These are phyloP conservation scores for Kazachstania bromeliacearum DNA, from an alignment of 805 yeast species.

Conservation along the genomic window DNA sequence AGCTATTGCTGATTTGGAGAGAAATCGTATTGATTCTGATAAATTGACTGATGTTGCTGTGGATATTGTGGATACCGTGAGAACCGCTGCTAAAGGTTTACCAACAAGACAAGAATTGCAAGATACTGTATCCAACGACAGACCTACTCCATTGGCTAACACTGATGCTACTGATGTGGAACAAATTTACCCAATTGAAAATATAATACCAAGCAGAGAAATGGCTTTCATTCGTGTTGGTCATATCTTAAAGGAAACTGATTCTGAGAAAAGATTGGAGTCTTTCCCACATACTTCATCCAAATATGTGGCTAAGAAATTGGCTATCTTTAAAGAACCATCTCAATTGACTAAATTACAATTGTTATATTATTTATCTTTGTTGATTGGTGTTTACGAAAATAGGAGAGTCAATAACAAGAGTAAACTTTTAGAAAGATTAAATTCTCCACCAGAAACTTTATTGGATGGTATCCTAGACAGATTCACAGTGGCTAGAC, in stretches of 20 bases:
- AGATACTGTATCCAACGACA: conserved; percentile 47
- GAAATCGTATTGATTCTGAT: conserved; percentile 80
- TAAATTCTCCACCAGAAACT: conserved; percentile 63
- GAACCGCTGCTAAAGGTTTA: conserved; percentile 55
- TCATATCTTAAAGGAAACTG: conserved; percentile 47
- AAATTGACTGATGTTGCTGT: conserved; percentile 63
- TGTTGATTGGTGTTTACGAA: conserved; percentile 69
- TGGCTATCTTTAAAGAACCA: conserved; percentile 33
- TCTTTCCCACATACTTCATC: conserved; percentile 57
- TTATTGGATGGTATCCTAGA: conserved; percentile 63
- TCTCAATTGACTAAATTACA: conserved; percentile 51
- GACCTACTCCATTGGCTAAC: conserved; percentile 77
- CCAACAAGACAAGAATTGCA: conserved; percentile 64
- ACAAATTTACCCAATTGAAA: conserved; percentile 68
- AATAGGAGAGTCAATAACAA: conserved; percentile 59
- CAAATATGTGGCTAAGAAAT: conserved; percentile 42
- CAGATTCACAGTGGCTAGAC: conserved; percentile 58
- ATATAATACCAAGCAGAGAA: conserved; percentile 61
- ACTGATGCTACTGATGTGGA: conserved; percentile 74
- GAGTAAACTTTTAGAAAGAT: conserved; percentile 46
- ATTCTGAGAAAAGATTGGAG: conserved; percentile 41
- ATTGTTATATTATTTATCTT: conserved; percentile 68
- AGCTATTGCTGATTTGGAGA: conserved; percentile 70
- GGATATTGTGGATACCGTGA: conserved; percentile 76
- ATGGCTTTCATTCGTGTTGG: conserved; percentile 55